Base-by-base conservation (phyloP, 2,329 filamentous ascomycete genomes). In the Beauveria medogensis region DNA sequence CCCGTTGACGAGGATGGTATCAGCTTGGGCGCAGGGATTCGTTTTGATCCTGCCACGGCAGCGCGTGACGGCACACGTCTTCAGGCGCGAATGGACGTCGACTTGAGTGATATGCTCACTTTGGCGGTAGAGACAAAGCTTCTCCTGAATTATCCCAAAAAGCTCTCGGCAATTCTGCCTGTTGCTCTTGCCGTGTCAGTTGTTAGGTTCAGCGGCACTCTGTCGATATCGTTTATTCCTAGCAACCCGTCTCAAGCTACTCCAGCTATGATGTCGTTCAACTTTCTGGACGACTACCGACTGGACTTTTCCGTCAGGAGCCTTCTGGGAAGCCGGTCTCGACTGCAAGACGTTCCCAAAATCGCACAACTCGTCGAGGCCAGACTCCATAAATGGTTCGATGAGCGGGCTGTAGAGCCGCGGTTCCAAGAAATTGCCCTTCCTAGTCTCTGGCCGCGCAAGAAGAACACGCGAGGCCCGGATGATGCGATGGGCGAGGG, bases 1-100 rank as follows among this genome's bases (percentile, higher is more conserved):
- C 91, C 92, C 2, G 90, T 97, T 0, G 88, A 91, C 68, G 90
- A 93, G 67, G 88, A 92, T 72, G 89, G 88, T 1, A 73, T 87
- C 41, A 80, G 77, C 50, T 76, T 87, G 41, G 80, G 76, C 60
- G 72, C 73, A 28, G 77, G 80, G 18, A 78, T 76, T 64, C 78
- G 76, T n/a, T 78, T 83, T 48, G 79, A 82, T 62, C 75, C 79
- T 4, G 78, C 77, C 56, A 79, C 75, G 53, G 81, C 81, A 22
- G 79, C 78, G 16, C 77, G 81, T 62, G 82, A 83, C 60, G 91
- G 91, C 24, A 88, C 88, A 0, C 82, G 92, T 44, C 79, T 99
- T 22, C 94, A 99, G 73, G 94, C 94, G 1, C 81, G 92, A 62
- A 96, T 99, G 90, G 94, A 99, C 73, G 92, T 99, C 41, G 94